phyloP scores from a whole-genome alignment of 345 rosid species.

The Carallia brachiata region DNA sequence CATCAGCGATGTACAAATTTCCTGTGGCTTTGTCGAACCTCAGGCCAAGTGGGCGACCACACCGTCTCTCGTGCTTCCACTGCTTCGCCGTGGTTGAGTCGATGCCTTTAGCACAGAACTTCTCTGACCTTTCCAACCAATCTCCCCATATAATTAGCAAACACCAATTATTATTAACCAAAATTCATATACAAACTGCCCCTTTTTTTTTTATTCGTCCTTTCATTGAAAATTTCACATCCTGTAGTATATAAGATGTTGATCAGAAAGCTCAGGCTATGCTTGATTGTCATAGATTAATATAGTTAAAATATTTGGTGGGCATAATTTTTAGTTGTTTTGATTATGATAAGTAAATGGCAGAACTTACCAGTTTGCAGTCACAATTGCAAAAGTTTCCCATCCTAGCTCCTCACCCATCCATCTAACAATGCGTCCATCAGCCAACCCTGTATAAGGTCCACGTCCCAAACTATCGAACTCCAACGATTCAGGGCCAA shows the following conservation, averaged over 20 bases:
- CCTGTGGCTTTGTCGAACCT: slow-evolving; percentile 65
- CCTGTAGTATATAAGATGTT: background rate
- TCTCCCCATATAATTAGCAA: slow-evolving; percentile 9
- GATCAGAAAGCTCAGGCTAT: background rate
- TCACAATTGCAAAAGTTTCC: slow-evolving; percentile 81
- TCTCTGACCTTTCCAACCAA: slow-evolving; percentile 64
- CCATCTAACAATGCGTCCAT: slow-evolving; percentile 93
- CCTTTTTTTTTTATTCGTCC: background rate
- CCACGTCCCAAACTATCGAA: slow-evolving; percentile 74
- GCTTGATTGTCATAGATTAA: background rate
- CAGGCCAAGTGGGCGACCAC: slow-evolving; percentile 88
- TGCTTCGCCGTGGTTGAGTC: slow-evolving; percentile 88
- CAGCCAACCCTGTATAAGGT: slow-evolving; percentile 91
- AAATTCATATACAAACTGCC: background rate
- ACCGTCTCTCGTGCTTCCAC: slow-evolving; percentile 82
- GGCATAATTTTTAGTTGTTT: background rate
- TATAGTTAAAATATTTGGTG: background rate
- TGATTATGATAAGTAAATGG: background rate
- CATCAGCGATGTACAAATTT: slow-evolving; percentile 83
- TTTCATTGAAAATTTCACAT: background rate
- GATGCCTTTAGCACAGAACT: slow-evolving; percentile 64
- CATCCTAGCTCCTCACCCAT: slow-evolving; percentile 82
- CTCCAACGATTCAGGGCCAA: slow-evolving; percentile 93
- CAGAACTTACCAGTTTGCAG: slow-evolving; percentile 64
- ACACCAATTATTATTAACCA: background rate